Evolutionary conservation across 805 yeast genomes (phyloP), one percentile per base, ranked within the genome.

Genomic region (Schwanniomyces vanrijiae): DNA sequence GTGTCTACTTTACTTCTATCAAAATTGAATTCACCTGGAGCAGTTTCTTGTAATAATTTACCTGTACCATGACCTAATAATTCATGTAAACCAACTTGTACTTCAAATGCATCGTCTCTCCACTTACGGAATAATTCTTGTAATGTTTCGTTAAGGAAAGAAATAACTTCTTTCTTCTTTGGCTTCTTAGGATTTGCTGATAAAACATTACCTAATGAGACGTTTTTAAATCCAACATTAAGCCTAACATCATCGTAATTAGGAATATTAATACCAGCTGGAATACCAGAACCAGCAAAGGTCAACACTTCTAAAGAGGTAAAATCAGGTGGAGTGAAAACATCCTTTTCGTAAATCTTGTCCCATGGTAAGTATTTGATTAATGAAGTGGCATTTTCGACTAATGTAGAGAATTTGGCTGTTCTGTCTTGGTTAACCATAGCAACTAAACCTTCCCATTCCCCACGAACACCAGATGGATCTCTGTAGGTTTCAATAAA

Each of bases 11-110:
- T 75, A 11, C 64, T 61, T 43, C 66, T 71, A 65, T 89, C 90
- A 60, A 88, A 90, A 66, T 90, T 90, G 76, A 77, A 90, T 20
- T 71, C 64, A 9, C 86, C 86, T 42, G 81, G 81, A 14, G 75
- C 75, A 4, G 73, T 69, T 49, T 73, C 75, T 51, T 77, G 77
- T 55, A 90, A 71, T 48, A 90, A 73, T 66, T 89, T 90, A 43
- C 97, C 97, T 4, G 94, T 81, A 35, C 96, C 97, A 61, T 90
- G 97, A 13, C 97, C 96, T 52, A 90, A 76, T 53, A 90, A 74
- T 68, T 90, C 97, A 67, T 90, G 97, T 57, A 90, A 86, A 46
- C 96, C 97, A 43, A 90, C 97, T 69, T 90, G 96, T 38, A 90
- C 94, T 66, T 90, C 96, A 64, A 90, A 90, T 0, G 96, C 86